Evolutionary conservation across 495 filamentous ascomycete genomes (phyloP), one percentile per base, ranked within the genome.

Genomic region (Articulospora tetracladia): DNA sequence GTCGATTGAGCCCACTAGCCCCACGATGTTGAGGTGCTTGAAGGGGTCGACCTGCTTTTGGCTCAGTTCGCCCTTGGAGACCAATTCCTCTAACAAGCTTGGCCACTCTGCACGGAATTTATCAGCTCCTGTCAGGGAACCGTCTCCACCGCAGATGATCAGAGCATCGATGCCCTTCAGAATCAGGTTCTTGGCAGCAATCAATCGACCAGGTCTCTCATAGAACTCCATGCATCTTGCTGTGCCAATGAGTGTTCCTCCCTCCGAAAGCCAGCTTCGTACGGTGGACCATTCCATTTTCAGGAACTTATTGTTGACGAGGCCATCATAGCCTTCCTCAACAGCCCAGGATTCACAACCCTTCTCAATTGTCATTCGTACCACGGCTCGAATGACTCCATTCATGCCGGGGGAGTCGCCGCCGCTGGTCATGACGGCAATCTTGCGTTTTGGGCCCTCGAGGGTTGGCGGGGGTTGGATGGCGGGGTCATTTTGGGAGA

Each of bases 361-460:
- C 64, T 86, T 80, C 69, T 91, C 85, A 62, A 98, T 90, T 26
- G 90, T 82, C 86, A 91, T 97, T 48, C 95, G 87, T 59, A 99
- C 91, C 34, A 97, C 93, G 41, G 95, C 95, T 47, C 95, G 83
- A 11, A 97, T 92, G 23, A 89, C 91, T 47, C 88, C 92, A 72
- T 96, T 98, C 95, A 99, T 99, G 66, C 95, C 95, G 3, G 95
- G 94, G 39, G 93, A 91, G 79, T 99, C 95, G 66, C 95, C 95
- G 63, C 95, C 95, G 61, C 89, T 94, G 61, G 95, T 99, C 87
- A 99, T 90, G 60, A 98, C 87, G 51, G 84, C 95, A 68, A 99
- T 95, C 22, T 58, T 59, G 50, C 68, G 59, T 20, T 63, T 63
- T 53, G 59, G 66, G 36, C 60, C 60, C 26, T 41, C 19, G 46